Conservation (phyloP, 225 moss, liverwort and hornwort genomes). For the Anthoceros angustus region DNA sequence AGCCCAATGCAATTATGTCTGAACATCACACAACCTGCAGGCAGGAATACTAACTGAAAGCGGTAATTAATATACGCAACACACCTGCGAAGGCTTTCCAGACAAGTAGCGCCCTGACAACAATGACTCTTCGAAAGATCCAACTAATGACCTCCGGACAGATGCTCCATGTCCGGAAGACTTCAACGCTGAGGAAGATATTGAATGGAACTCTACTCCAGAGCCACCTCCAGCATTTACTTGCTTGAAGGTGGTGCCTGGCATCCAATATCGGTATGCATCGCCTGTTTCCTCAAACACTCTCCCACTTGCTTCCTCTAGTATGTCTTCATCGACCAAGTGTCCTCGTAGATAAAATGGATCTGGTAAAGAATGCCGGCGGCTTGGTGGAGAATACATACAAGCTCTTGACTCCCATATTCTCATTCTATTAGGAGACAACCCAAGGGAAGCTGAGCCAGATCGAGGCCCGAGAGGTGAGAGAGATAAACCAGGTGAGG, state of each 20-base stretch:
- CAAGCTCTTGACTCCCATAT: slow-evolving; percentile 26
- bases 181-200: slow-evolving; percentile 37
- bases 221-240: slow-evolving; percentile 28
- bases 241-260: slow-evolving; percentile 32
- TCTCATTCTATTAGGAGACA: slow-evolving; percentile 19
- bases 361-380: slow-evolving; percentile 33
- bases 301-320: slow-evolving; percentile 15
- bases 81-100: slow-evolving; percentile 75
- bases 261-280: slow-evolving; percentile 21
- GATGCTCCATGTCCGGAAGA: slow-evolving; percentile 41
- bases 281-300: slow-evolving; percentile 35
- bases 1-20: too few relatives aligned
- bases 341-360: slow-evolving; percentile 5
- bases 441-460: slow-evolving; percentile 34
- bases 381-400: slow-evolving; percentile 27
- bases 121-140: slow-evolving; percentile 97
- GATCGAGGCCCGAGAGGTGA: slow-evolving; percentile 85
- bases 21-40: too few relatives aligned
- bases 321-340: slow-evolving; percentile 23
- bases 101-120: slow-evolving; percentile 90
- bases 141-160: slow-evolving; percentile 72
- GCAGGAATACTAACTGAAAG: too few relatives aligned
- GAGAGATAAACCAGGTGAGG: slow-evolving; percentile 43
- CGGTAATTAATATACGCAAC: neutral
- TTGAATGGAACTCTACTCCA: slow-evolving; percentile 43